Conservation (phyloP, 495 filamentous ascomycete species). For the Penicillium mononematosum region DNA sequence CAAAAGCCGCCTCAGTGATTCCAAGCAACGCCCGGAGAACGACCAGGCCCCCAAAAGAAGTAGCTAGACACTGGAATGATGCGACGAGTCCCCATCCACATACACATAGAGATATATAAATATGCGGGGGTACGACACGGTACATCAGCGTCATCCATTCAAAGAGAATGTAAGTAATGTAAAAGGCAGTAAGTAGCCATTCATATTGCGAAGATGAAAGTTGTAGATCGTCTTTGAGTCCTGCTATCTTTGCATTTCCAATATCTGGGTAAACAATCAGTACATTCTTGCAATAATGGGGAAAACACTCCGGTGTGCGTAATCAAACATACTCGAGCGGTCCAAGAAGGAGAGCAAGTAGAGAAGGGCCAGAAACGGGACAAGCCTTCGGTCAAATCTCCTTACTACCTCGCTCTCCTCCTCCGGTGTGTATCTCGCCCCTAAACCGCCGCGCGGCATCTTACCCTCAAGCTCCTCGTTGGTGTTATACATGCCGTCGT, state of each 20-base stretch:
- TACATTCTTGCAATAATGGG: background rate
- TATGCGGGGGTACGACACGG: conserved; percentile 54
- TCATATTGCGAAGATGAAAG: conserved; percentile 58
- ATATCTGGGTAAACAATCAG: conserved; percentile 55
- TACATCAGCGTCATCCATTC: conserved; percentile 71
- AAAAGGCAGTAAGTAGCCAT: conserved; percentile 66
- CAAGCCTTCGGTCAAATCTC: conserved; percentile 72
- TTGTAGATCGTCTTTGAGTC: conserved; percentile 63
- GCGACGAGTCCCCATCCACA: conserved; percentile 60
- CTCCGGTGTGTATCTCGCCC: conserved; percentile 60
- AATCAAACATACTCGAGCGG: conserved; percentile 60
- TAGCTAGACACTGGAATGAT: conserved; percentile 66
- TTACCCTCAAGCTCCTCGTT: conserved; percentile 31
- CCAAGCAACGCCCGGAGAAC: conserved; percentile 53
- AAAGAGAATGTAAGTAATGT: conserved; percentile 72
- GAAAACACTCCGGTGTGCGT: background rate
- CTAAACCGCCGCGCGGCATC: conserved; percentile 11
- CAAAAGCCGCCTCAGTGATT: conserved; percentile 61
- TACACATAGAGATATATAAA: conserved; percentile 53
- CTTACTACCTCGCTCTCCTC: conserved; percentile 71
- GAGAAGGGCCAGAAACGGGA: conserved; percentile 74
- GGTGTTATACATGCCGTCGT: conserved; percentile 31
- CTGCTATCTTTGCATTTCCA: conserved; percentile 75
- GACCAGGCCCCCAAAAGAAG: conserved; percentile 48
- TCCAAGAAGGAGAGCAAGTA: conserved; percentile 83